Percentiles rank a stretch among this genome's conserved stretches.
Evolutionary conservation across 2,329 filamentous ascomycete species (phyloP).

Genomic region (Taxawa tesnikishii): DNA sequence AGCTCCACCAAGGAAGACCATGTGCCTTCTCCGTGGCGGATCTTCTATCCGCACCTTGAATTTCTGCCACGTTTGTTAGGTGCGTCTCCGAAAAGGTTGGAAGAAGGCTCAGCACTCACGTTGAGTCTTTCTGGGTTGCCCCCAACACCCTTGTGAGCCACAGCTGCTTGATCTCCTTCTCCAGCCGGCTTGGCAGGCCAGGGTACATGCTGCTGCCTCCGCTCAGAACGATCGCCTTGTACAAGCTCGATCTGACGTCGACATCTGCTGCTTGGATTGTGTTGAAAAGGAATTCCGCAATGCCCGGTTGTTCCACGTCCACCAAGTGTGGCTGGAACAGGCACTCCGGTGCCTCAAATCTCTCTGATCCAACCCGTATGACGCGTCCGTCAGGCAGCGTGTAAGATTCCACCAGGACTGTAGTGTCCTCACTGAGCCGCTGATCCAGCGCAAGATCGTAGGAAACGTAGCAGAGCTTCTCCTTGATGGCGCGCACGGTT

Average conservation of each 20-base stretch:
- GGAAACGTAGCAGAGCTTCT: constrained; percentile 98
- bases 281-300: constrained; percentile 96
- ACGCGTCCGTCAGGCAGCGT: constrained; percentile 93
- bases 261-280: constrained; percentile 95
- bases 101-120: constrained; percentile 28
- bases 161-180: constrained; percentile 97
- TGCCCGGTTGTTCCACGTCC: constrained; percentile 92
- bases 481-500: constrained; percentile 97
- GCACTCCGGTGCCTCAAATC: constrained; percentile 96
- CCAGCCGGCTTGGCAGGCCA: constrained; percentile 80
- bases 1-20: constrained; percentile 97
- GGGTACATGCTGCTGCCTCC: constrained; percentile 99
- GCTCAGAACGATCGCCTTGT: constrained; percentile 93
- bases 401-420: constrained; percentile 93
- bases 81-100: too few relatives aligned
- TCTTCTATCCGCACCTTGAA: constrained; percentile 99
- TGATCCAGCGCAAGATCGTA: constrained; percentile 97
- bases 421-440: constrained; percentile 91
- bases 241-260: constrained; percentile 83
- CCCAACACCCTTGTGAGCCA: constrained; percentile 88
- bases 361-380: constrained; percentile 89
- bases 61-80: constrained; percentile 44
- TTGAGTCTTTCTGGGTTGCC: constrained; percentile 86
- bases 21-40: constrained; percentile 86
- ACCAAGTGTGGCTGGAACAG: constrained; percentile 97